Percentiles rank a stretch among this genome's conserved stretches.
Conservation (phyloP, 495 filamentous ascomycete genomes). For the Delitschia confertaspora region DNA sequence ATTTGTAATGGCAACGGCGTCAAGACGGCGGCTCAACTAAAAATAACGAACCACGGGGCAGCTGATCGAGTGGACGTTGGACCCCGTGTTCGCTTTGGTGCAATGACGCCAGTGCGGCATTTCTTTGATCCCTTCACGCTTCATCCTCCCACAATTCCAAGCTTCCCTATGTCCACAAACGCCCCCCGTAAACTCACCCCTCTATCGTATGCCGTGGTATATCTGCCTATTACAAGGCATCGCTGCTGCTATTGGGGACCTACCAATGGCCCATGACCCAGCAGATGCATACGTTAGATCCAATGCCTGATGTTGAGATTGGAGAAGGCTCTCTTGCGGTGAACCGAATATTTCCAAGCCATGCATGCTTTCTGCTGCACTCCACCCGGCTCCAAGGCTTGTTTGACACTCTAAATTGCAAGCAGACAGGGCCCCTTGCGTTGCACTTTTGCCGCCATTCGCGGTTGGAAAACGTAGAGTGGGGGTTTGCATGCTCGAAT, state of each 20-base stretch:
- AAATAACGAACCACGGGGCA: neutral
- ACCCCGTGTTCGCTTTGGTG: neutral
- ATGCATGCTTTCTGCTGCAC: conserved; percentile 15
- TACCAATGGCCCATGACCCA: neutral
- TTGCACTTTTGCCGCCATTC: conserved; percentile 20
- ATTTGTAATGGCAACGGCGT: too few relatives aligned
- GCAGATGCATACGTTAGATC: neutral
- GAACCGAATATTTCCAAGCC: conserved; percentile 3
- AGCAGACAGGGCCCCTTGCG: conserved; percentile 6
- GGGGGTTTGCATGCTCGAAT: conserved; percentile 5
- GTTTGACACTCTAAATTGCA: too few relatives aligned
- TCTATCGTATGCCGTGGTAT: neutral
- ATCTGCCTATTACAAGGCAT: neutral
- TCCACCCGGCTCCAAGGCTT: conserved; percentile 7
- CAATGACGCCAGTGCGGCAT: conserved; percentile 4
- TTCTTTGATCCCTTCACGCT: too few relatives aligned
- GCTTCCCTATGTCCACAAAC: neutral
- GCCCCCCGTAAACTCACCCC: neutral
- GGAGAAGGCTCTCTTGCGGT: neutral
- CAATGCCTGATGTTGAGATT: neutral
- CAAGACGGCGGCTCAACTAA: too few relatives aligned
- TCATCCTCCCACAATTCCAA: too few relatives aligned
- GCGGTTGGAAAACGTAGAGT: conserved; percentile 18
- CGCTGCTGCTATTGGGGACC: neutral
- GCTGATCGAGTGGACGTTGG: neutral